phyloP scores from a whole-genome alignment of 2,329 filamentous ascomycete genomes.

The Xylariaceae sp. region DNA sequence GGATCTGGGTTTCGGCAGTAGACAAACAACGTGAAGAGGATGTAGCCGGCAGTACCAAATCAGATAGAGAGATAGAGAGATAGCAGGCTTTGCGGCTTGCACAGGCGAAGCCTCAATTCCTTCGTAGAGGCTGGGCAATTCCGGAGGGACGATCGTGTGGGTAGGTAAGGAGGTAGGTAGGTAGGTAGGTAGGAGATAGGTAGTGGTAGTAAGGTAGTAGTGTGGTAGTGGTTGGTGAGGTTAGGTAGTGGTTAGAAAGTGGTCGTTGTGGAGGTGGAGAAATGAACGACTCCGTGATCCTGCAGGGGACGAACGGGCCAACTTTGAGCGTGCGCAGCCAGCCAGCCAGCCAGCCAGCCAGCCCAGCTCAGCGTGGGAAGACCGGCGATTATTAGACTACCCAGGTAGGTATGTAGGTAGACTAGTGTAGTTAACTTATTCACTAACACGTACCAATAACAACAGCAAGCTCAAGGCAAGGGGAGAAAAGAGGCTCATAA shows the following conservation, averaged over 20 bases:
- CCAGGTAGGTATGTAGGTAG: no score
- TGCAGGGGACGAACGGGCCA: conserved; percentile 21
- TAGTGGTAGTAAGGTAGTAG: conserved; percentile 8
- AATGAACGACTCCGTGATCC: conserved; percentile 30
- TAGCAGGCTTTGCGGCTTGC: conserved; percentile 17
- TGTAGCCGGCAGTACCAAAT: conserved; percentile 6
- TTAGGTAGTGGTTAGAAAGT: conserved; percentile 28
- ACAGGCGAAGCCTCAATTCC: conserved; percentile 21
- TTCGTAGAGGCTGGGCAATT: conserved; percentile 24
- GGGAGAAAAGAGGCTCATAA: no score
- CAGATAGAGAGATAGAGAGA: conserved; percentile 5
- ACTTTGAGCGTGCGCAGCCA: conserved; percentile 3
- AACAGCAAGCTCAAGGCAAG: no score
- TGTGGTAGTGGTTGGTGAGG: conserved; percentile 2
- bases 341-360: no score
- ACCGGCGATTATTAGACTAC: no score
- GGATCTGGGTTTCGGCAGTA: conserved; percentile 15
- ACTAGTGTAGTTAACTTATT: no score
- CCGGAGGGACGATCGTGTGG: conserved; percentile 6
- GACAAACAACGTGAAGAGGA: conserved; percentile 4
- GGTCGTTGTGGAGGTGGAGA: conserved; percentile 42
- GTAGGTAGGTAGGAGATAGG: conserved; percentile 1
- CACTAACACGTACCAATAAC: no score
- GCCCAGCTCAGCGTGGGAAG: no score
- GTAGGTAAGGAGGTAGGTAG: conserved; percentile 1